These are phyloP conservation scores for Aspergillus egyptiacus DNA, from an alignment of 495 filamentous ascomycete species.

Conservation along the genomic window DNA sequence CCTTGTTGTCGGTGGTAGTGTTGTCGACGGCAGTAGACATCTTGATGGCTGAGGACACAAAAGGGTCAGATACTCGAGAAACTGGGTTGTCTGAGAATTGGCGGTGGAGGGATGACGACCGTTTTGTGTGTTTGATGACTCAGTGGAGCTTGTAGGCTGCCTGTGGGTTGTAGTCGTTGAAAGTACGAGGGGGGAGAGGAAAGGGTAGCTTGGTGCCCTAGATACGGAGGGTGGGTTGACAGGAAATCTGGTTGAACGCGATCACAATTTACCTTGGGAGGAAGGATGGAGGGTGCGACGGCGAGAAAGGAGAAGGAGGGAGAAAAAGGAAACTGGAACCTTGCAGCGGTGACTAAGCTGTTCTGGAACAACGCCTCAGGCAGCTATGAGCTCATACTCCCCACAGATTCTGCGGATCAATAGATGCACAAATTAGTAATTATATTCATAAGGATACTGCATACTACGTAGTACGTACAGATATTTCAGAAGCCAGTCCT, in stretches of 20 bases:
- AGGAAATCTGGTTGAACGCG: slow-evolving; percentile 25
- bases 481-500: too few relatives aligned
- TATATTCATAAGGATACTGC: too few relatives aligned
- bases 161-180: slow-evolving; percentile 28
- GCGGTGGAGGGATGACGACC: slow-evolving; percentile 22
- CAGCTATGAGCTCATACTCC: slow-evolving; percentile 4
- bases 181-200: slow-evolving; percentile 17
- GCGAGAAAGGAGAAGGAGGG: slow-evolving; percentile 28
- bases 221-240: slow-evolving; percentile 41
- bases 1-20: slow-evolving; percentile 43
- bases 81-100: slow-evolving; percentile 12
- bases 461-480: too few relatives aligned
- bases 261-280: slow-evolving; percentile 24
- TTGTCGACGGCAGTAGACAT: slow-evolving; percentile 55
- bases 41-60: slow-evolving; percentile 44
- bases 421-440: too few relatives aligned
- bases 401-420: too few relatives aligned
- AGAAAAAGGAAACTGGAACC: slow-evolving; percentile 23
- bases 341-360: slow-evolving; percentile 10
- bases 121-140: slow-evolving; percentile 36
- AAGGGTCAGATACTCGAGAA: slow-evolving; percentile 19
- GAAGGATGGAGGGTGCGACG: slow-evolving; percentile 24
- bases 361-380: slow-evolving; percentile 1
- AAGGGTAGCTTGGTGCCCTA: slow-evolving; percentile 93
- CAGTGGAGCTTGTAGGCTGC: slow-evolving; percentile 37